phyloP scores from a whole-genome alignment of 805 yeast species.

The Zygotorulaspora chibaensis region DNA sequence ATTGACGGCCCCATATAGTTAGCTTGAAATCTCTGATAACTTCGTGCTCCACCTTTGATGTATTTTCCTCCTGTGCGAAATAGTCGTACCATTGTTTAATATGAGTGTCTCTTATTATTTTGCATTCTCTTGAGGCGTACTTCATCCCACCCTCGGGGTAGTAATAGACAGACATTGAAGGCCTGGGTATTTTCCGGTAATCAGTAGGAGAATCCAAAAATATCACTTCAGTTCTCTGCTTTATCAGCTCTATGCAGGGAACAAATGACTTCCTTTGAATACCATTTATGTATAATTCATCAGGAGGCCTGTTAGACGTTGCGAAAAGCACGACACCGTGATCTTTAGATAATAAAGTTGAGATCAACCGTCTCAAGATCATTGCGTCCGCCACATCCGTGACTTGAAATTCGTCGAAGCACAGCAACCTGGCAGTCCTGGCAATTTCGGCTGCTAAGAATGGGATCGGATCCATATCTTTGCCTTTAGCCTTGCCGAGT shows the following conservation, averaged over 20 bases:
- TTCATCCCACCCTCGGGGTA: constrained; percentile 62
- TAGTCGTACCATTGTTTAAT: constrained; percentile 72
- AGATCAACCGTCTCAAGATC: constrained; percentile 75
- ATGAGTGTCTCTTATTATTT: constrained; percentile 53
- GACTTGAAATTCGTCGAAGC: constrained; percentile 97
- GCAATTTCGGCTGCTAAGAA: constrained; percentile 80
- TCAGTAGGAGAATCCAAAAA: constrained; percentile 88
- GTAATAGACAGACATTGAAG: constrained; percentile 73
- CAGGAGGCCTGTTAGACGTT: constrained; percentile 93
- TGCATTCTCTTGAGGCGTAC: constrained; percentile 48
- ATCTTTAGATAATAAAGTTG: constrained; percentile 60
- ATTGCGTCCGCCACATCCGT: constrained; percentile 99
- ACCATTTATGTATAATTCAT: constrained; percentile 88
- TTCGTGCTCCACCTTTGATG: constrained; percentile 15
- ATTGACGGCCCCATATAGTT: constrained; percentile 84
- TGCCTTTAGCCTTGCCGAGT: constrained; percentile 34
- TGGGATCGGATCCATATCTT: constrained; percentile 79
- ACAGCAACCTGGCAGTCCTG: constrained; percentile 65
- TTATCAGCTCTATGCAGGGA: constrained; percentile 83
- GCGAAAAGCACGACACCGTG: constrained; percentile 87
- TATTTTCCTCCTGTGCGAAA: constrained; percentile 59
- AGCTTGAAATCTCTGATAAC: constrained; percentile 31
- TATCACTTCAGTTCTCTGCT: constrained; percentile 68
- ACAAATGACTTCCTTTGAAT: constrained; percentile 87
- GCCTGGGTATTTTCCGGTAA: constrained; percentile 83